phyloP scores from a whole-genome alignment of 2,329 filamentous ascomycete species.

The Penicillium brasilianum region DNA sequence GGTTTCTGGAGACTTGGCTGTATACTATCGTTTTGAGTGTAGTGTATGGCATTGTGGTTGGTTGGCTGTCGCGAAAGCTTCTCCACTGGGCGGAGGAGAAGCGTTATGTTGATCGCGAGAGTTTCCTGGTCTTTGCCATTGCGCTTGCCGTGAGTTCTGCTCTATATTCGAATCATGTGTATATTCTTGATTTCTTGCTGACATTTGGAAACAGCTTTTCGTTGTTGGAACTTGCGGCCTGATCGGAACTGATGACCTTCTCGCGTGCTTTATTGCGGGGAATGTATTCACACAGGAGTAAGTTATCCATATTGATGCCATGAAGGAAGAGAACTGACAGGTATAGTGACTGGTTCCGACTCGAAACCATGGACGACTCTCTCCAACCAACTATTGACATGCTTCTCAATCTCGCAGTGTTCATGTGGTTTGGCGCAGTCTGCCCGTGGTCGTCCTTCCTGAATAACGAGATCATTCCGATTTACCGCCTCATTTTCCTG shows the following conservation, averaged over 20 bases:
- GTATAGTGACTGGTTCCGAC: constrained; percentile 82
- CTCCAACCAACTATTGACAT: constrained; percentile 95
- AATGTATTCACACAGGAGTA: constrained; percentile 88
- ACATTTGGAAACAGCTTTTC: constrained; percentile 62
- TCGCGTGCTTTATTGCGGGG: constrained; percentile 90
- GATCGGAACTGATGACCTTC: constrained; percentile 84
- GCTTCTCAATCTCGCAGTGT: constrained; percentile 86
- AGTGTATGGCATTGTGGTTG: constrained; percentile 75
- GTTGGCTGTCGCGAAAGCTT: constrained; percentile 80
- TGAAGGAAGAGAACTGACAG: constrained; percentile 20
- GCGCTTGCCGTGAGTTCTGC: constrained; percentile 67
- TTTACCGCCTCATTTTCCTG: constrained; percentile 73
- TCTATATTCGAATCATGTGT: neutral
- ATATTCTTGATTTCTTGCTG: constrained; percentile 1
- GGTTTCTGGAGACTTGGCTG: constrained; percentile 84
- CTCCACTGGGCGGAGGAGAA: constrained; percentile 83
- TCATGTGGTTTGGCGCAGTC: constrained; percentile 88
- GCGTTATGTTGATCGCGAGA: constrained; percentile 83
- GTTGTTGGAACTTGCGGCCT: constrained; percentile 85
- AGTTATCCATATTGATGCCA: constrained; percentile 26
- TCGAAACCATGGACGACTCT: constrained; percentile 86
- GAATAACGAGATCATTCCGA: constrained; percentile 70
- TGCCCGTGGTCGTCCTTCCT: constrained; percentile 79
- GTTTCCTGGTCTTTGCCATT: constrained; percentile 85
- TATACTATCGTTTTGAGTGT: constrained; percentile 82